Evolutionary conservation across 2,329 filamentous ascomycete species (phyloP).

Genomic region (Xylaria sp.): DNA sequence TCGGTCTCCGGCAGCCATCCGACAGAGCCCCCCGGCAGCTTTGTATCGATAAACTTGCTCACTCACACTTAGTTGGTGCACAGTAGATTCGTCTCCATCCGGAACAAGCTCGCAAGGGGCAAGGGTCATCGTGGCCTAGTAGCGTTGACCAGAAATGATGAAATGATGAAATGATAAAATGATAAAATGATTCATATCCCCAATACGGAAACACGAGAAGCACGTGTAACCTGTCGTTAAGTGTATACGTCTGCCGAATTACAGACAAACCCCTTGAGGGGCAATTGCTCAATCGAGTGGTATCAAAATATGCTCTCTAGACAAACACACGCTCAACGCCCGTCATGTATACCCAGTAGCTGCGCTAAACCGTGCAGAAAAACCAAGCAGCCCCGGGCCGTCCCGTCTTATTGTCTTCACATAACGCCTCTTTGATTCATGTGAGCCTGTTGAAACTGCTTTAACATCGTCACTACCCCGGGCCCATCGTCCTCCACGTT

Average conservation of each 20-base stretch:
- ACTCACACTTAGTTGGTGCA: background rate
- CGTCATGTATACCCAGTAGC: constrained; percentile 1
- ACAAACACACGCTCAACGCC: constrained; percentile 24
- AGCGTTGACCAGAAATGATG: background rate
- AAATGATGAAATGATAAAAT: too few relatives aligned
- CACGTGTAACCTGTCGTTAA: background rate
- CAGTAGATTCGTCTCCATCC: background rate
- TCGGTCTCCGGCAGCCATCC: constrained; percentile 11
- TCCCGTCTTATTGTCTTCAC: constrained; percentile 14
- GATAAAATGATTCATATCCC: background rate
- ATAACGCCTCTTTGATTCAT: constrained; percentile 59
- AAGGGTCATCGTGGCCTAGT: background rate
- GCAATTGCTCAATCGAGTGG: constrained; percentile 24
- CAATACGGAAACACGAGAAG: background rate
- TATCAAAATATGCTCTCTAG: constrained; percentile 31
- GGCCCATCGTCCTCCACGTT: constrained; percentile 60
- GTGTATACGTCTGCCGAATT: background rate
- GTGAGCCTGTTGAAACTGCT: constrained; percentile 68
- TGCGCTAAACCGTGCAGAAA: constrained; percentile 19
- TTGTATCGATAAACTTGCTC: background rate
- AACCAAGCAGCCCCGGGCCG: background rate
- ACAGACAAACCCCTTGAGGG: background rate
- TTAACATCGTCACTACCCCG: constrained; percentile 67
- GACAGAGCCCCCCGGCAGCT: constrained; percentile 8
- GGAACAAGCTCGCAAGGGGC: too few relatives aligned